Conservation (phyloP, 2,329 filamentous ascomycete genomes). For the Akanthomyces lecanii region DNA sequence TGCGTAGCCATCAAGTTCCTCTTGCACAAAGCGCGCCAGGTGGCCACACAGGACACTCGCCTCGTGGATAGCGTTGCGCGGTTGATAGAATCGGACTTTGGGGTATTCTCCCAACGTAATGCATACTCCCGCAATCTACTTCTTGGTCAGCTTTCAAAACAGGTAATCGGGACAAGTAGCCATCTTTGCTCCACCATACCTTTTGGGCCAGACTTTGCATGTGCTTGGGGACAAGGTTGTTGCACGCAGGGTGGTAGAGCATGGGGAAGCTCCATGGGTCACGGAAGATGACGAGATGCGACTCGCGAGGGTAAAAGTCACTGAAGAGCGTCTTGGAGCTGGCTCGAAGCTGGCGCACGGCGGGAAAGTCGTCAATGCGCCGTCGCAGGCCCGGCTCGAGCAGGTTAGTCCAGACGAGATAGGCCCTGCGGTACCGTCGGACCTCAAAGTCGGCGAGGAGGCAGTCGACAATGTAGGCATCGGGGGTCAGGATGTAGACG, state of each 20-base stretch:
- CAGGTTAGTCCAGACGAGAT: slow-evolving; percentile 79
- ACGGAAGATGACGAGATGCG: slow-evolving; percentile 83
- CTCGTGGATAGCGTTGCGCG: slow-evolving; percentile 71
- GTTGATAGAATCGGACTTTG: slow-evolving; percentile 85
- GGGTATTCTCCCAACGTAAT: slow-evolving; percentile 92
- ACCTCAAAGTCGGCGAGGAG: slow-evolving; percentile 88
- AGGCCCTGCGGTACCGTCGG: slow-evolving; percentile 72
- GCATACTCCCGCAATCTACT: slow-evolving; percentile 59
- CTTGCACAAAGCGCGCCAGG: slow-evolving; percentile 84
- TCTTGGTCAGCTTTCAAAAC: background rate
- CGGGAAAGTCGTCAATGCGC: slow-evolving; percentile 67
- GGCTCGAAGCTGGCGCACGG: slow-evolving; percentile 69
- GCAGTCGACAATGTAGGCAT: slow-evolving; percentile 86
- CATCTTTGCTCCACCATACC: slow-evolving; percentile 43
- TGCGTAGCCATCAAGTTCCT: slow-evolving; percentile 85
- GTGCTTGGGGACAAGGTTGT: slow-evolving; percentile 74
- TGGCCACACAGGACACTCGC: slow-evolving; percentile 83
- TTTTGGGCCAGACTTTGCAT: slow-evolving; percentile 84
- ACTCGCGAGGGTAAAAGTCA: slow-evolving; percentile 87
- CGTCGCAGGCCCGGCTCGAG: slow-evolving; percentile 66
- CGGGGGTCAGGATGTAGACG: slow-evolving; percentile 84
- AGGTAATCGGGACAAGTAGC: background rate
- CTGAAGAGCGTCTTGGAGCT: slow-evolving; percentile 78
- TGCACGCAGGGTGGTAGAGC: slow-evolving; percentile 87
- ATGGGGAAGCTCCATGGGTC: slow-evolving; percentile 96